A percentile compares a stretch with the other conserved stretches of the same genome.
Evolutionary conservation across 2,329 filamentous ascomycete genomes (phyloP).

Genomic region (Trichoderma sp.): DNA sequence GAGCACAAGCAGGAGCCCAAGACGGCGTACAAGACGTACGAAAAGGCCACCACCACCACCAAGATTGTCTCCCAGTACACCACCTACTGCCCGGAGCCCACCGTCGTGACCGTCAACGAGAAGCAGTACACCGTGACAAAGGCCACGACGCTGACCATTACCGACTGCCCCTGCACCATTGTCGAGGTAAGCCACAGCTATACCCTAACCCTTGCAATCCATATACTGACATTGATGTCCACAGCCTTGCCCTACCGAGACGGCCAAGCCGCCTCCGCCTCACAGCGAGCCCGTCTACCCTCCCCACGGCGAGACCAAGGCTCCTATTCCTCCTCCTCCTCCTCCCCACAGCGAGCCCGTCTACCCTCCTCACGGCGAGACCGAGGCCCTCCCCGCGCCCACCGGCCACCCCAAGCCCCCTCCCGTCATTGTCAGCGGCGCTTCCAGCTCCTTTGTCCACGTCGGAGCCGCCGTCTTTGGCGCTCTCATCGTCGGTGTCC

Average conservation of each 20-base stretch:
- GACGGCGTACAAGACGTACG: background rate
- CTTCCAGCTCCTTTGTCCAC: constrained; percentile 26
- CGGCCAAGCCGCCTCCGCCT: background rate
- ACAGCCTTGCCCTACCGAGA: constrained; percentile 26
- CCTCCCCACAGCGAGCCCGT: background rate
- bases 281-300: background rate
- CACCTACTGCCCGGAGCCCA: constrained; percentile 51
- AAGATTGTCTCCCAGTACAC: constrained; percentile 41
- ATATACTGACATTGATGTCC: too few species aligned
- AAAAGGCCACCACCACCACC: constrained; percentile 32
- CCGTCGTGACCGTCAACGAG: constrained; percentile 52
- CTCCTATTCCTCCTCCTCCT: constrained; percentile 18
- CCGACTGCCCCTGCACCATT: constrained; percentile 55
- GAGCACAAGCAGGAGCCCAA: background rate
- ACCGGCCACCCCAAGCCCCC: background rate
- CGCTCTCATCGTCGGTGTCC: constrained; percentile 33
- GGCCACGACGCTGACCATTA: constrained; percentile 57
- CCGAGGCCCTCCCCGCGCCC: background rate
- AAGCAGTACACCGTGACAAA: constrained; percentile 57
- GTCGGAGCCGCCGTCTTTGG: constrained; percentile 34
- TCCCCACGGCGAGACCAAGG: background rate
- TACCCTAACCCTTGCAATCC: background rate
- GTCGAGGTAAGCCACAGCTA: constrained; percentile 34
- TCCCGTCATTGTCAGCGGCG: constrained; percentile 28
- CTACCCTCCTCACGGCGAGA: background rate